Base-by-base conservation (phyloP, 345 rosid species). In the Corchorus olitorius region DNA sequence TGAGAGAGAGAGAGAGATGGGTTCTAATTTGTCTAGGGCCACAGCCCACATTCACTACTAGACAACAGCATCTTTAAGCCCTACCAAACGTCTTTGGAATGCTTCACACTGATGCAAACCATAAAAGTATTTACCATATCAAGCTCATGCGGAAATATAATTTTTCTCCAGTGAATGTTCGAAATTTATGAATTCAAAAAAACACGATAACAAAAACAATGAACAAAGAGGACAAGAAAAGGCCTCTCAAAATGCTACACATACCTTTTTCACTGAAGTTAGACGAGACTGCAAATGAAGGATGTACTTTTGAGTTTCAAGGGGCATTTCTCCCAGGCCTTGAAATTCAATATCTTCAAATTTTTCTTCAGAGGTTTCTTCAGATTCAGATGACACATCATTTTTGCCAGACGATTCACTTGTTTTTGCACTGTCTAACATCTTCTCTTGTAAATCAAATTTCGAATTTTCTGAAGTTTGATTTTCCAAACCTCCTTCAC, bases 191-290 rank as follows among this genome's bases (percentile, higher is more conserved):
- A 43, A 50, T 33, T 16, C 54, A 35, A 50, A 73, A n/a, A n/a
- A 27, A 27, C 27, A 27, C 27, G 27, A 27, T 27, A 27, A 27
- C 27, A 0, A 27, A 27, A 27, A 27, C 27, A 27, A 27, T 1
- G 33, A 5, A 48, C 50, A 33, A 77, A 37, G 68, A 55, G 12
- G 59, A 73, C 62, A 43, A 79, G 12, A 8, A 53, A 15, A 65
- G 55, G 54, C 52, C 62, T 69, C 71, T 22, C 20, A 68, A 72
- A 27, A 41, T 22, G 72, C 37, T 50, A 35, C 27, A 45, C 35
- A 45, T 74, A 93, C 99, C 96, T 92, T 95, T 83, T 89, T 89
- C 73, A 86, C 82, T 70, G 88, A 88, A 79, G 92, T 86, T 81
- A 95, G 85, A 14, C 76, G 92, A 39, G 98, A 89, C 79, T 90